Evolutionary conservation across 2,329 filamentous ascomycete genomes (phyloP).

Genomic region (Macrophomina pseudophaseolina): DNA sequence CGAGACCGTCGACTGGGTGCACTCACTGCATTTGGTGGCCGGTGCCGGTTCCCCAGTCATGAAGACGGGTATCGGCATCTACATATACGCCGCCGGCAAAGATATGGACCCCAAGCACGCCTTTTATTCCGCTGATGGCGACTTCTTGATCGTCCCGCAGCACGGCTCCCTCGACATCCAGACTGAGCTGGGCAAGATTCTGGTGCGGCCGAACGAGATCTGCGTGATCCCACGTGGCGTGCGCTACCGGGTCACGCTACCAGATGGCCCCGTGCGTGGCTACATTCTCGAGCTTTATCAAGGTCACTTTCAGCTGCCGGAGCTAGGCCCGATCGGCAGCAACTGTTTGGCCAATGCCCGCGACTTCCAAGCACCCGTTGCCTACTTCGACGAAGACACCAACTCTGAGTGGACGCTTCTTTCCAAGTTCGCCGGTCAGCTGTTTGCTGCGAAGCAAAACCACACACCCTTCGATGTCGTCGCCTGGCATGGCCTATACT

Average conservation of each 20-base stretch:
- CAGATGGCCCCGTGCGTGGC: conserved; percentile 65
- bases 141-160: conserved; percentile 69
- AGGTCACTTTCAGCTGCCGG: conserved; percentile 67
- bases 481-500: conserved; percentile 74
- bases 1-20: conserved; percentile 70
- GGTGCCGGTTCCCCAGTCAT: conserved; percentile 79
- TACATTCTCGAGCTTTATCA: conserved; percentile 73
- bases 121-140: conserved; percentile 81
- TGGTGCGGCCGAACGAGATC: conserved; percentile 71
- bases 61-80: conserved; percentile 80
- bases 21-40: conserved; percentile 73
- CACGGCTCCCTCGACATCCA: conserved; percentile 69
- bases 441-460: conserved; percentile 65
- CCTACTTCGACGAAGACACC: conserved; percentile 62
- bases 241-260: conserved; percentile 65
- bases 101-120: conserved; percentile 76
- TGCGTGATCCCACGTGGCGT: conserved; percentile 70
- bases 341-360: conserved; percentile 69
- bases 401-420: conserved; percentile 62
- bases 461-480: conserved; percentile 75
- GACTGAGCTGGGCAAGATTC: conserved; percentile 68
- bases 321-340: conserved; percentile 69
- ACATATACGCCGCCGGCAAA: conserved; percentile 78
- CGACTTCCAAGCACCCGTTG: conserved; percentile 69
- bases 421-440: conserved; percentile 65